Percentiles rank a stretch among this genome's conserved stretches.
phyloP scores from a whole-genome alignment of 768 basidiomycete species.

The Termitomyces sp. region DNA sequence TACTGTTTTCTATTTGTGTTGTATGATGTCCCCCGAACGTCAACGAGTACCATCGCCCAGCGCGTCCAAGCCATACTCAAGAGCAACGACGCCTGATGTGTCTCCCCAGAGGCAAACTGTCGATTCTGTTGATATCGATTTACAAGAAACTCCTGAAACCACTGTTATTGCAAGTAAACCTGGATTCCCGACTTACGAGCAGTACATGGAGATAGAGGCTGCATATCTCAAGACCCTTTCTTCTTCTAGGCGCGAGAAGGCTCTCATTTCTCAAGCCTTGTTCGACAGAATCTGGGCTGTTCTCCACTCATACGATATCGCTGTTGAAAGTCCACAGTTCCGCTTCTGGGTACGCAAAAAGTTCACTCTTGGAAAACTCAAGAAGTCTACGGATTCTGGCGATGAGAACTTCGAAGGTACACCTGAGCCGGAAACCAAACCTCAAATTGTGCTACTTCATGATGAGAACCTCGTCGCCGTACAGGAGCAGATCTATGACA shows the following conservation, averaged over 20 bases:
- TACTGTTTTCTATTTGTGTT: conserved; percentile 1
- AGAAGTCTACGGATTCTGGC: conserved; percentile 13
- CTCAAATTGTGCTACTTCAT: conserved; percentile 52
- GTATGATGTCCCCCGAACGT: conserved; percentile 28
- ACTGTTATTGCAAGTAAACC: conserved; percentile 16
- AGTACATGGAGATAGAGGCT: conserved; percentile 53
- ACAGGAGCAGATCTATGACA: conserved; percentile 72
- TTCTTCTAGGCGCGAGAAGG: conserved; percentile 52
- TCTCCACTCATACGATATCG: conserved; percentile 43
- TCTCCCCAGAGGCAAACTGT: conserved; percentile 3
- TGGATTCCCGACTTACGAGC: conserved; percentile 57
- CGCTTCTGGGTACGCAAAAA: conserved; percentile 83
- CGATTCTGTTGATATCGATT: conserved; percentile 5
- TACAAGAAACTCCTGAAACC: conserved; percentile 3
- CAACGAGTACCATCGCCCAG: conserved; percentile 17
- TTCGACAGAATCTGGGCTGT: conserved; percentile 73
- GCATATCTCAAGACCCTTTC: conserved; percentile 56
- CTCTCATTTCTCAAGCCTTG: conserved; percentile 63
- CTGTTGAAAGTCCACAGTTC: conserved; percentile 58
- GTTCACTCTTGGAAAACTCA: conserved; percentile 47
- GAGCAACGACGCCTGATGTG: conserved; percentile 14
- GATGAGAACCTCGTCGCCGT: conserved; percentile 71
- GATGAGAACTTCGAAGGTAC: background rate
- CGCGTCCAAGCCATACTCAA: conserved; percentile 30
- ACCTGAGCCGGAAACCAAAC: background rate